A percentile compares a stretch with the other conserved stretches of the same genome.
Conservation (phyloP, 192 early-diverging fungal genomes). For the Pilobolus umbonatus region DNA sequence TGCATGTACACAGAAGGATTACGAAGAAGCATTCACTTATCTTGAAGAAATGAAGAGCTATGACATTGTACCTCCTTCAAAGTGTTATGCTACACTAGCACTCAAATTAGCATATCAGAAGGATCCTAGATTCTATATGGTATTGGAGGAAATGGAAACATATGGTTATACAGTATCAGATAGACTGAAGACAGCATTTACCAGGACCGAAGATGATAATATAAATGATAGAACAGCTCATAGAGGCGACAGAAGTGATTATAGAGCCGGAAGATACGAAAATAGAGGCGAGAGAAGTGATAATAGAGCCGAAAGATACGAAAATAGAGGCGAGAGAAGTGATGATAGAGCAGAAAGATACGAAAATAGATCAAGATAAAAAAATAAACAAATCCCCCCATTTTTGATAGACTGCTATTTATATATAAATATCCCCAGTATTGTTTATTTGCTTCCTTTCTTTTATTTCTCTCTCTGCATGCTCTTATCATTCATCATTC, state of each 20-base stretch:
- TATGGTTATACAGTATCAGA: slow-evolving; percentile 41
- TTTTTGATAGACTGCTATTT: too few relatives aligned
- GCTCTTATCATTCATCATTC: too few relatives aligned
- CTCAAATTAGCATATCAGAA: slow-evolving; percentile 51
- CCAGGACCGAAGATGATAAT: slow-evolving; percentile 3
- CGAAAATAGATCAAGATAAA: too few relatives aligned
- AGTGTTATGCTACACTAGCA: slow-evolving; percentile 47
- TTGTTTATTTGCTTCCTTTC: too few relatives aligned
- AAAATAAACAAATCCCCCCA: too few relatives aligned
- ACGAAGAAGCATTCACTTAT: slow-evolving; percentile 73
- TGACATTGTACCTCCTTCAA: slow-evolving; percentile 50
- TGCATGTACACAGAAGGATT: slow-evolving; percentile 50
- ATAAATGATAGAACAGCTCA: not conserved
- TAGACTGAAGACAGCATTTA: too few relatives aligned
- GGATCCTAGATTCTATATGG: slow-evolving; percentile 56
- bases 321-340: not conserved
- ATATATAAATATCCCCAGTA: too few relatives aligned
- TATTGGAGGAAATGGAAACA: slow-evolving; percentile 59
- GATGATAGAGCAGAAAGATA: slow-evolving; percentile 12
- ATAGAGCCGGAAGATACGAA: not conserved
- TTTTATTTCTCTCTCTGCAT: too few relatives aligned
- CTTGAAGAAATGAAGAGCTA: slow-evolving; percentile 66
- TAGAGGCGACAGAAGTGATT: not conserved
- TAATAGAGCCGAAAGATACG: not conserved
- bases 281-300: not conserved